Evolutionary conservation across 2,329 filamentous ascomycete genomes (phyloP).

Genomic region (Ceratocystis cacaofunesta): DNA sequence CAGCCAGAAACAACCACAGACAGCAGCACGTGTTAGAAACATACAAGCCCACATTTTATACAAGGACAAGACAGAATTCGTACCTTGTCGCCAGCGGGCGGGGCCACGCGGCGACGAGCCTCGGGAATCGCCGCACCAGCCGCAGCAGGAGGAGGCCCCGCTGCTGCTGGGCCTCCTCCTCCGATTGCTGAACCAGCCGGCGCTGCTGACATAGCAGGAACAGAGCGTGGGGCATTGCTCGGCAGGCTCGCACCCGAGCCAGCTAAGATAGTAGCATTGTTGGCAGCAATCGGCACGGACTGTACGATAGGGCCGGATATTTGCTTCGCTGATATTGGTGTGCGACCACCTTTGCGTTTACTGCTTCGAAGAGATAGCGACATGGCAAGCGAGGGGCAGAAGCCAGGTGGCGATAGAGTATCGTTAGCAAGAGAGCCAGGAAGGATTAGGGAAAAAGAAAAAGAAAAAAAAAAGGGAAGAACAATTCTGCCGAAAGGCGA

Average conservation of each 20-base stretch:
- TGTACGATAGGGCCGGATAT: slow-evolving; percentile 47
- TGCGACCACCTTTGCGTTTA: slow-evolving; percentile 44
- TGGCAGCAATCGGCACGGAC: slow-evolving; percentile 26
- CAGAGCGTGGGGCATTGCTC: slow-evolving; percentile 11
- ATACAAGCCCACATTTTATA: neutral
- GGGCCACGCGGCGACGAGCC: slow-evolving; percentile 33
- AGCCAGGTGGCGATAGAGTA: neutral
- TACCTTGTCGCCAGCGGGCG: slow-evolving; percentile 42
- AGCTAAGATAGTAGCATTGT: slow-evolving; percentile 20
- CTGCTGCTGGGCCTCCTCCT: slow-evolving; percentile 20
- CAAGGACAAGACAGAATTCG: slow-evolving; percentile 15
- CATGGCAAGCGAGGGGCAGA: slow-evolving; percentile 28
- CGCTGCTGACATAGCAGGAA: slow-evolving; percentile 11
- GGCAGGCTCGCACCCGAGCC: slow-evolving; percentile 18
- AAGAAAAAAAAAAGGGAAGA: no score
- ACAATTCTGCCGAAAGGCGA: neutral
- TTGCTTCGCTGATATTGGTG: slow-evolving; percentile 46
- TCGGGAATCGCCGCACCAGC: slow-evolving; percentile 21
- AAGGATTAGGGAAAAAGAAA: no score
- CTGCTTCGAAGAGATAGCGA: slow-evolving; percentile 50
- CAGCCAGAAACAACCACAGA: slow-evolving; percentile 17
- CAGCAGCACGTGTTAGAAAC: neutral
- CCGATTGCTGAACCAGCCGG: slow-evolving; percentile 9
- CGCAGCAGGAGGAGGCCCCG: neutral
- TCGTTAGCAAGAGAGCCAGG: neutral